Conservation (phyloP, 2,329 filamentous ascomycete genomes). For the Alternaria novae-zelandiae region DNA sequence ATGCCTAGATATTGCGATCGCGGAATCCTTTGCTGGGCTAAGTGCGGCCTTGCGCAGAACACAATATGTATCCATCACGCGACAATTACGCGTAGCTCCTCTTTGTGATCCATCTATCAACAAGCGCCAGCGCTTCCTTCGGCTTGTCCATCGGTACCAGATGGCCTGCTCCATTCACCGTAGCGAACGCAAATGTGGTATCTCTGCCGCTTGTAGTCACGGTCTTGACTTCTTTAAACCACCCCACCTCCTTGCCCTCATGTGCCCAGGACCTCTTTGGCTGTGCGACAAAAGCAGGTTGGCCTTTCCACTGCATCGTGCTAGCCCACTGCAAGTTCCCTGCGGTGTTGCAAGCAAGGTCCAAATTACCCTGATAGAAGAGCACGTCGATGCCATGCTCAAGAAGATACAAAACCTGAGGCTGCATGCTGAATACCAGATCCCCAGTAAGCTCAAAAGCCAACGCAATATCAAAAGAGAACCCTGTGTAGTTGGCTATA, state of each 20-base stretch:
- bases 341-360: conserved; percentile 52
- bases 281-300: conserved; percentile 51
- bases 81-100: conserved; percentile 35
- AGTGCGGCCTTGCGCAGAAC: background rate
- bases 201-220: conserved; percentile 34
- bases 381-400: conserved; percentile 48
- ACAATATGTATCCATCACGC: background rate
- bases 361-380: conserved; percentile 51
- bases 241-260: conserved; percentile 35
- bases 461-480: conserved; percentile 27
- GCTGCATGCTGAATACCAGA: conserved; percentile 36
- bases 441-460: conserved; percentile 42
- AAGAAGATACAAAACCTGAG: conserved; percentile 45
- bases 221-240: conserved; percentile 45
- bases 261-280: conserved; percentile 33
- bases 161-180: conserved; percentile 52
- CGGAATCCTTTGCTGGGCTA: background rate
- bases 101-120: conserved; percentile 38
- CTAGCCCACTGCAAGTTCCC: conserved; percentile 51
- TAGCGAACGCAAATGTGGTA: conserved; percentile 44
- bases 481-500: conserved; percentile 41
- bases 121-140: conserved; percentile 37
- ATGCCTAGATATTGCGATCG: background rate
- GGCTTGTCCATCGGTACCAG: conserved; percentile 49
- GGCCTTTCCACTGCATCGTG: conserved; percentile 53